A percentile compares a stretch with the other conserved stretches of the same genome.
These are phyloP conservation scores for Hericium alpestre DNA, from an alignment of 768 basidiomycete species.

Conservation along the genomic window DNA sequence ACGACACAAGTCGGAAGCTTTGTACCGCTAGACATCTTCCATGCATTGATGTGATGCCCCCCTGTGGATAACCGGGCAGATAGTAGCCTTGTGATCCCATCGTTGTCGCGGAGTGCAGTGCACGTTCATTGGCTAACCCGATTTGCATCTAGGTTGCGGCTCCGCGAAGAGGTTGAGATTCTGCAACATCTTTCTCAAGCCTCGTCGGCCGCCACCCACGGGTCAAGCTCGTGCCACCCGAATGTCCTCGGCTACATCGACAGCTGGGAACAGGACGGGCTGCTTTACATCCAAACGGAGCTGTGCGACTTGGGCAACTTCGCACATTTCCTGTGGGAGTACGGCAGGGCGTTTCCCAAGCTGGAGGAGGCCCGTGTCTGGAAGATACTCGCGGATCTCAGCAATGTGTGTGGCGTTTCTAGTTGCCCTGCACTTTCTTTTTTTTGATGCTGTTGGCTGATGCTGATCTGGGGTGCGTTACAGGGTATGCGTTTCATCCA, in stretches of 20 bases:
- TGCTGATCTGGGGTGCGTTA: constrained; percentile 16
- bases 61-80: too few species aligned
- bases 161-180: constrained; percentile 91
- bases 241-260: constrained; percentile 86
- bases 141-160: constrained; percentile 47
- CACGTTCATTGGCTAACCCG: neutral
- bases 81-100: too few species aligned
- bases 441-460: constrained; percentile 18
- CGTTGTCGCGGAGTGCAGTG: too few species aligned
- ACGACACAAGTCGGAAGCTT: too few species aligned
- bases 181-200: constrained; percentile 58
- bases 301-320: constrained; percentile 91
- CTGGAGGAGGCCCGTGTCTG: constrained; percentile 90
- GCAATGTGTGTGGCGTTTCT: constrained; percentile 50
- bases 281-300: constrained; percentile 87
- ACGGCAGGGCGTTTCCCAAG: constrained; percentile 72
- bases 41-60: too few species aligned
- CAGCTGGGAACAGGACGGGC: constrained; percentile 91
- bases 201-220: constrained; percentile 17
- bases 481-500: constrained; percentile 88
- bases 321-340: constrained; percentile 82
- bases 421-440: neutral
- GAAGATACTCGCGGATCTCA: constrained; percentile 90
- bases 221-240: constrained; percentile 38
- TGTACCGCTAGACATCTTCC: too few species aligned